Evolutionary conservation across 495 filamentous ascomycete species (phyloP), one percentile per base, ranked within the genome.

Genomic region (Annulohypoxylon stygium): DNA sequence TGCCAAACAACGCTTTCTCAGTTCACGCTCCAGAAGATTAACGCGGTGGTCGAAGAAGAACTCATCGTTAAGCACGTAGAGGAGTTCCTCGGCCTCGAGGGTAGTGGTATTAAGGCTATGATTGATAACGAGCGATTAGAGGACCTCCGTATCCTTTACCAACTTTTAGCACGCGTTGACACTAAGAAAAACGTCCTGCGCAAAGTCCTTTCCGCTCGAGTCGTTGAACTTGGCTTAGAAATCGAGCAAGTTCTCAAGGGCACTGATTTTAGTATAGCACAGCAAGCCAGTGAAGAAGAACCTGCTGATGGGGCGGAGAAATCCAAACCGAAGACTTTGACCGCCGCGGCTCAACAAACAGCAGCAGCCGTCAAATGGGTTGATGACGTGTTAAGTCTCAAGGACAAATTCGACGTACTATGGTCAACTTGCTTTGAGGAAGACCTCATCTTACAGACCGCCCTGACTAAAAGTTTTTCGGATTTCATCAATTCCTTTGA

Each of bases 331-430:
- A 83, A 82, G 62, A 36, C 79, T 0, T 69, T 84, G 10, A 83
- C 75, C 61, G 81, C 83, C 18, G 77, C 85, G 0, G 84, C 85
- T n/a, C 86, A 87, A 65, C 79, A 82, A 71, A 98, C 97, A 1
- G 84, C 86, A 4, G 90, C 93, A 0, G 97, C 96, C 0, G 93
- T 98, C 75, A 92, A 92, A 71, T 99, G 96, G 96, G 97, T 99
- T 2, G 92, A 97, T 72, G 93, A 96, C 61, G 92, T 98, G 0
- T 82, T 99, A 20, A 78, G 79, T 11, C 83, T 99, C 4, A 98
- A 98, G 77, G 90, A 91, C 73, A 97, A 97, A 78, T 98, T 97
- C 75, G 95, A 98, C 79, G 82, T 76, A 1, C 85, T 98, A 34
- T 93, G 91, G 88, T 77, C 79, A 30, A 78, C 71, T 0, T 90